Evolutionary conservation across 2,329 filamentous ascomycete genomes (phyloP), one percentile per base, ranked within the genome.

Genomic region (Sporothrix mexicana): DNA sequence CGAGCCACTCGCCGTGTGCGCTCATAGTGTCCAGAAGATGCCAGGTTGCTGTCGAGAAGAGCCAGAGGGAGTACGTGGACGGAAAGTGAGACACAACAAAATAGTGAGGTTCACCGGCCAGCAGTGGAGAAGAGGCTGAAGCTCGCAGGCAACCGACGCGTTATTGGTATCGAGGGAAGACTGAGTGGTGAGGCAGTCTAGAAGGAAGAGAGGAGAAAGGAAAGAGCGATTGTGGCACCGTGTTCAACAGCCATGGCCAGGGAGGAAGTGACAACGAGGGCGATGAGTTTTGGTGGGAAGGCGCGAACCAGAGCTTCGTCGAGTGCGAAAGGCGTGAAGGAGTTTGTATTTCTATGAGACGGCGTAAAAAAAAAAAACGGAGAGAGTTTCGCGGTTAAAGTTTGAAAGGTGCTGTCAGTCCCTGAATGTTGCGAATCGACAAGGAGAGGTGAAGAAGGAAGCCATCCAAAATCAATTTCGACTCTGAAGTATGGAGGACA

Each of bases 1-100:
- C 73, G 59, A 78, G 73, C 75, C 77, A 77, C 43, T 72, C 73
- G 67, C 77, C 78, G 75, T 81, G 78, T 74, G 80, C 78, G 79
- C 77, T 81, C 83, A 84, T 84, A 76, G 15, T 64, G 49, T 20
- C 43, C 12, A 20, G 13, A 49, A 23, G 30, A 25, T 23, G 72
- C 67, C 25, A 57, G 51, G 17, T 51, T 73, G 66, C 57, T 51
- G 72, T 71, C 73, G 73, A 23, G 66, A 70, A 69, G 73, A 70
- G 67, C 30, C 30, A 7, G 30, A 36, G 30, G 30, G 30, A 36
- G 30, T 36, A 45, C 3, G 47, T 13, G 55, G 45, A 20, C 12
- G 15, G 15, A 9, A 20, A 64, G 68, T 10, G 12, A 36, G 43
- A 49, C 49, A 55, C 9, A 51, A 45, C 25, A 66, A 64, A 55